Percentiles rank a stretch among this genome's conserved stretches.
Conservation (phyloP, 768 basidiomycete genomes). For the Strobilomyces dryophilus region DNA sequence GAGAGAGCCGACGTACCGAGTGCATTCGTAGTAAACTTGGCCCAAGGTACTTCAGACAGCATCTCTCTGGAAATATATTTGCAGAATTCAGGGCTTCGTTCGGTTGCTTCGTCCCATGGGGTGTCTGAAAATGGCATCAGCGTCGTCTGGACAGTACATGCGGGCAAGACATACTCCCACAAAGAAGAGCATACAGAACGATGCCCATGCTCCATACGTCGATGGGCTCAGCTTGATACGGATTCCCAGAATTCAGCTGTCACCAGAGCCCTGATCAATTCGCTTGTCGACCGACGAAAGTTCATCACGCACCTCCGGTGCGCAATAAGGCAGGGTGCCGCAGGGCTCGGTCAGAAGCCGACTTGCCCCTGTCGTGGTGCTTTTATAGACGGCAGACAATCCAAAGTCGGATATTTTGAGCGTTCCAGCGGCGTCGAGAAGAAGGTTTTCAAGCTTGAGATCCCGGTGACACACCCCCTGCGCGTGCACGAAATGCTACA, state of each 20-base stretch:
- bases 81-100: slow-evolving; percentile 72
- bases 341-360: slow-evolving; percentile 76
- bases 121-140: slow-evolving; percentile 56
- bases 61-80: slow-evolving; percentile 72
- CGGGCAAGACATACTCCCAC: slow-evolving; percentile 64
- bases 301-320: slow-evolving; percentile 68
- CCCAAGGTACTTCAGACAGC: slow-evolving; percentile 78
- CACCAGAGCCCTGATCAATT: not conserved
- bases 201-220: slow-evolving; percentile 97
- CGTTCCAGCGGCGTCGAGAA: slow-evolving; percentile 76
- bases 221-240: slow-evolving; percentile 88
- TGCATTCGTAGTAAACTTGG: slow-evolving; percentile 49
- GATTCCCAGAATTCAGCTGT: slow-evolving; percentile 60
- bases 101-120: slow-evolving; percentile 94
- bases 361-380: slow-evolving; percentile 79
- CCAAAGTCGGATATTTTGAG: slow-evolving; percentile 97
- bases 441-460: slow-evolving; percentile 93
- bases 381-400: slow-evolving; percentile 82
- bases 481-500: slow-evolving; percentile 75
- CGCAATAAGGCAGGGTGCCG: slow-evolving; percentile 91
- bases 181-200: slow-evolving; percentile 86
- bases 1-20: slow-evolving; percentile 53
- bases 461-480: slow-evolving; percentile 96
- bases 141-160: not conserved
- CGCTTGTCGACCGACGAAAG: not conserved